phyloP scores from a whole-genome alignment of 495 filamentous ascomycete genomes.

The Saxispiralis lemnorum region DNA sequence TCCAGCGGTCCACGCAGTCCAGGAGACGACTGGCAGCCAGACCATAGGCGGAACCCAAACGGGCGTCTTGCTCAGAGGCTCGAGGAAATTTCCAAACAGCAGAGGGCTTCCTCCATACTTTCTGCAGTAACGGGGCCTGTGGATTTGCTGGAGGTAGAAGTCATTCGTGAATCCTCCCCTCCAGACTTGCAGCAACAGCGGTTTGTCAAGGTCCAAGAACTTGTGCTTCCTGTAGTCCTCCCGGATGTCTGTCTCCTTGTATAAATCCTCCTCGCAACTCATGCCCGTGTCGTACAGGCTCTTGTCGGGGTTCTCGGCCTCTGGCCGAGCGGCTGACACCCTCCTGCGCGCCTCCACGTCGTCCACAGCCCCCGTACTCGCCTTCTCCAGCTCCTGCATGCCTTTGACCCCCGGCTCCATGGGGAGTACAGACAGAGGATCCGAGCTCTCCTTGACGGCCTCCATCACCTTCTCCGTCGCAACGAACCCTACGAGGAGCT shows the following conservation, averaged over 20 bases:
- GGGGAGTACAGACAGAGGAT: conserved; percentile 32
- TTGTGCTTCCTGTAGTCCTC: conserved; percentile 71
- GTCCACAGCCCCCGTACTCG: conserved; percentile 13
- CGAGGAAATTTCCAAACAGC: conserved; percentile 92
- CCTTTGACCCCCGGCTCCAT: conserved; percentile 27
- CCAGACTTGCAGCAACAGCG: conserved; percentile 82
- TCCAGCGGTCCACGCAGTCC: conserved; percentile 51
- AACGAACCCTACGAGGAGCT: conserved; percentile 67
- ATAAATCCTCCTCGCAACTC: conserved; percentile 70
- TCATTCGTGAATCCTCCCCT: conserved; percentile 70
- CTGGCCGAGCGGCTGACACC: conserved; percentile 8
- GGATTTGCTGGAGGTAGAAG: conserved; percentile 92
- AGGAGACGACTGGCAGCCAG: conserved; percentile 71
- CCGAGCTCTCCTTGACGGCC: conserved; percentile 27
- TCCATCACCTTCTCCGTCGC: conserved; percentile 29
- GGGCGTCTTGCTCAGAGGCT: conserved; percentile 80
- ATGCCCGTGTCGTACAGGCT: conserved; percentile 65
- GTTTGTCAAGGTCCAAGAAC: conserved; percentile 78
- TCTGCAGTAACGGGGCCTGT: conserved; percentile 76
- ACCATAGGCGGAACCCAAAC: conserved; percentile 77
- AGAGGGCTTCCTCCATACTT: conserved; percentile 81
- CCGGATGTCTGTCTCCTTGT: conserved; percentile 58
- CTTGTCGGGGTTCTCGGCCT: conserved; percentile 17
- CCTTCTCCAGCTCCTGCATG: conserved; percentile 22
- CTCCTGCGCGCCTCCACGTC: conserved; percentile 10